Conservation (phyloP, 495 filamentous ascomycete genomes). For the Melanomma pulvis-pyrius region DNA sequence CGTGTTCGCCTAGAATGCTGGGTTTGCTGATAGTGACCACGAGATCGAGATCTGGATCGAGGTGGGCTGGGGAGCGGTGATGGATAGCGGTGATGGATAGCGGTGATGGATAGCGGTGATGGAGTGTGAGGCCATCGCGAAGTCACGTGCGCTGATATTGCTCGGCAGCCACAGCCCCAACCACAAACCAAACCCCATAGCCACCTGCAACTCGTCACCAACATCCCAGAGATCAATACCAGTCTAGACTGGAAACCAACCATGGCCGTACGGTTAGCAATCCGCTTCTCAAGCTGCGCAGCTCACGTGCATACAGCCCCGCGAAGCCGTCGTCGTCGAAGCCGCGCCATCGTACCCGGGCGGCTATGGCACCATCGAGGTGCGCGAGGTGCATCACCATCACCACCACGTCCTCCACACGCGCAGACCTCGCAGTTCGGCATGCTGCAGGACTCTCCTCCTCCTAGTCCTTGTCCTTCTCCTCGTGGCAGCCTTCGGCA, state of each 20-base stretch:
- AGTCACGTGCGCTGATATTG: too few relatives aligned
- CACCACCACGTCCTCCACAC: not conserved
- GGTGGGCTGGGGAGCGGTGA: too few relatives aligned
- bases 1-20: too few relatives aligned
- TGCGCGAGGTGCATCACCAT: constrained; percentile 15
- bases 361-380: constrained; percentile 26
- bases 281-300: not conserved
- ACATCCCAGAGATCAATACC: not conserved
- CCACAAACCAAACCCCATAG: too few relatives aligned
- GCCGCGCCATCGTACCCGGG: constrained; percentile 21
- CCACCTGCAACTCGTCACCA: too few relatives aligned
- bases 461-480: constrained; percentile 7
- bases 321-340: constrained; percentile 10
- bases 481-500: constrained; percentile 9
- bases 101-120: too few relatives aligned
- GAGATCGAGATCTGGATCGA: too few relatives aligned
- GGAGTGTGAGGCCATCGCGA: too few relatives aligned
- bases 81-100: too few relatives aligned
- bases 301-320: constrained; percentile 4
- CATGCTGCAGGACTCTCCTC: constrained; percentile 18
- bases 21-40: too few relatives aligned
- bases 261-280: not conserved
- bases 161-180: too few relatives aligned
- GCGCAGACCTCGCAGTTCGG: constrained; percentile 1
- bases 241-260: not conserved